A percentile compares a stretch with the other conserved stretches of the same genome.
Evolutionary conservation across 192 early-diverging fungal species (phyloP).

Genomic region (Endogone sp.): DNA sequence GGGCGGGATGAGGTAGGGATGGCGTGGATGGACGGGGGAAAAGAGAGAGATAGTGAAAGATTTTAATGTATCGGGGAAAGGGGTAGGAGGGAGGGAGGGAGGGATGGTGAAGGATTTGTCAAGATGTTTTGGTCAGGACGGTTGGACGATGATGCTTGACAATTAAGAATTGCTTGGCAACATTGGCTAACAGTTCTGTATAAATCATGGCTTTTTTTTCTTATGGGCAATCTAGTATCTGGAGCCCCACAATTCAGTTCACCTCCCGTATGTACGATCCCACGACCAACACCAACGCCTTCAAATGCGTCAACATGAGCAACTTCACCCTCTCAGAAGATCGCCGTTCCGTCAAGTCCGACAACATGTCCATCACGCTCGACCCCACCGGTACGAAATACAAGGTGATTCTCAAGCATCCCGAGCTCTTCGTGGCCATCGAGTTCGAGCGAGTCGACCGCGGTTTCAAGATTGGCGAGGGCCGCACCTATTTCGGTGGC

Average conservation of each 20-base stretch:
- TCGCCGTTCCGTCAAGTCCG: constrained; percentile 70
- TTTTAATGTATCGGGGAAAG: too few species aligned
- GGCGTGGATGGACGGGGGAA: too few species aligned
- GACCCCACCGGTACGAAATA: constrained; percentile 41
- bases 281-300: constrained; percentile 61
- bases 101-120: too few species aligned
- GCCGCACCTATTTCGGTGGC: constrained; percentile 70
- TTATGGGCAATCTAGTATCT: too few species aligned
- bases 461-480: constrained; percentile 82
- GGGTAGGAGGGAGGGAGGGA: too few species aligned
- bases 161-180: too few species aligned
- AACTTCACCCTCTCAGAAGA: constrained; percentile 70
- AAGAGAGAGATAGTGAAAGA: too few species aligned
- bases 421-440: constrained; percentile 64
- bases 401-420: constrained; percentile 48
- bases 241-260: constrained; percentile 66
- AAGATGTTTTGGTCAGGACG: too few species aligned
- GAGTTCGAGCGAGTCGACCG: constrained; percentile 62
- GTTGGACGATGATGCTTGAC: too few species aligned
- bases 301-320: constrained; percentile 68
- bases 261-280: constrained; percentile 69
- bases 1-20: neutral
- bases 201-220: too few species aligned
- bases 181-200: too few species aligned
- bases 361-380: constrained; percentile 65